Evolutionary conservation across 768 basidiomycete species (phyloP), one percentile per base, ranked within the genome.

Genomic region (Exidia glandulosa): DNA sequence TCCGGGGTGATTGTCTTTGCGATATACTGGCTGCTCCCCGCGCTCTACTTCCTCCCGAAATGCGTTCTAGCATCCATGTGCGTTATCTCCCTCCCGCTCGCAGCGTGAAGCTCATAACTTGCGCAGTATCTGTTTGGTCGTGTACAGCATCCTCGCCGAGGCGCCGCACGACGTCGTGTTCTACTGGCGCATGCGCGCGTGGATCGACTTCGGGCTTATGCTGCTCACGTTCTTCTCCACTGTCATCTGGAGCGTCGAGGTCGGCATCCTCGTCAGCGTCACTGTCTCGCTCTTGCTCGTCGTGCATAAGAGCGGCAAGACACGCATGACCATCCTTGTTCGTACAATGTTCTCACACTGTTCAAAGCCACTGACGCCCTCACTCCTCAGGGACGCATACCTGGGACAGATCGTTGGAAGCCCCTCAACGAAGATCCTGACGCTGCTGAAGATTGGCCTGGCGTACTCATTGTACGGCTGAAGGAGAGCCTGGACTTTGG

Each of bases 171-270:
- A 96, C 65, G 74, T 96, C 36, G 65, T 76, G 31, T 96, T 87
- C 69, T 93, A 90, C 67, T 90, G 86, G 83, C 85, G 88, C 66
- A 92, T 96, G 81, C 68, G 81, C n/a, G 90, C 95, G n/a, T 94
- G 91, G 90, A 82, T 84, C 36, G 95, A 98, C 69, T 76, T 95
- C 55, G 74, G 81, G 4, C 81, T 98, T 67, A 93, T 97, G 88
- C 74, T 76, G 25, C 79, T 94, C 57, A 97, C 96, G 0, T 96
- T 98, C 72, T 66, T 86, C 63, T 81, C 90, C 58, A 93, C 92
- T 2, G 84, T 96, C 59, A 71, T 96, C 27, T 94, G 91, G 84
- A 85, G 87, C 64, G 85, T 98, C 59, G 94, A 98, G 76, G 85
- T 91, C 59, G 95, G 95, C 14, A 85, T 98, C 47, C 82, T 88